Evolutionary conservation across 805 yeast species (phyloP), one percentile per base, ranked within the genome.

Genomic region (Kuraishia capsulata): DNA sequence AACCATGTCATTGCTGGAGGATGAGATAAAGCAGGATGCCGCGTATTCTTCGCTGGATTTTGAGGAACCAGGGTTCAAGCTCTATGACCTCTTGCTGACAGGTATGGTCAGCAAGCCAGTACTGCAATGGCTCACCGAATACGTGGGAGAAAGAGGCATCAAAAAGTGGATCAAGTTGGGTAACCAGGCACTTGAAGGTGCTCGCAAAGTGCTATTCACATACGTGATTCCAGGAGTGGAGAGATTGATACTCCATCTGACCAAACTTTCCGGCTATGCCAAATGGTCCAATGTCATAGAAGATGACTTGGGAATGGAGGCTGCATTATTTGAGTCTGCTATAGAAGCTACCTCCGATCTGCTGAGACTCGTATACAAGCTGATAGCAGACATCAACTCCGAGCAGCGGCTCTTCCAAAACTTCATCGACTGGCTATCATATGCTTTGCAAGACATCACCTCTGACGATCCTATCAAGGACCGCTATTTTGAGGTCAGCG

Each of bases 111-210:
- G 76, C 1, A 64, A 60, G 11, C 55, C 64, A 1, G 58, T 75
- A 2, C 68, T 66, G 42, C 77, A 74, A 40, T 82, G 78, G 77
- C 59, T 83, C 50, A 66, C 73, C 18, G 78, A 79, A 46, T 74
- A 77, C 35, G 59, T 82, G 25, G 88, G 85, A 0, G 87, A 80
- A 43, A 61, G 82, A 43, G 84, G 84, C 21, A 52, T 73, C 16
- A 73, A 71, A 43, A 64, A 73, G 45, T 72, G 86, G 72, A 57
- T 59, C 2, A 68, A 65, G 38, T 37, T 68, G 14, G 80, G 82
- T 0, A 67, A 64, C 26, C 54, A 64, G 2, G 61, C 70, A 11
- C 79, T 71, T 48, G 81, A 78, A 32, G 59, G 59, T 33, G 56
- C 71, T 1, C 57, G 77, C 39, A 69, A 73, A 39, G 53, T 62